phyloP scores from a whole-genome alignment of 1,284 basidiomycete species.

The Termitomyces sp. region DNA sequence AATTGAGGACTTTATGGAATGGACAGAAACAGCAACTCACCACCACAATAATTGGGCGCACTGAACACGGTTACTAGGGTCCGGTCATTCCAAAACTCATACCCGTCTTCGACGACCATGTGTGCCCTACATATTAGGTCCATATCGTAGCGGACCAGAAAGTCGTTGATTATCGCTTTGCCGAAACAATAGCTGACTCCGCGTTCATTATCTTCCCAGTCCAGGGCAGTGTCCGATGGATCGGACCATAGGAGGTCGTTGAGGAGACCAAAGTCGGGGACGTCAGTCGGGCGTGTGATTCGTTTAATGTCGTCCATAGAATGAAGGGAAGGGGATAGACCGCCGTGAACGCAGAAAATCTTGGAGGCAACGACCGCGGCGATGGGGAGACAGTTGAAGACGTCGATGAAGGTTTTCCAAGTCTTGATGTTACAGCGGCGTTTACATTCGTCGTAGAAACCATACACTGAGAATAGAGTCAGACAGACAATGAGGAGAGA shows the following conservation, averaged over 20 bases:
- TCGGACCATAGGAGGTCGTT: slow-evolving; percentile 99
- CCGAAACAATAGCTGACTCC: slow-evolving; percentile 99
- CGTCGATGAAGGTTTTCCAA: slow-evolving; percentile 99
- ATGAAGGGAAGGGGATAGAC: slow-evolving; percentile 94
- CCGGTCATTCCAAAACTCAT: slow-evolving; percentile 99
- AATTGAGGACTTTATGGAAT: slow-evolving; percentile 9
- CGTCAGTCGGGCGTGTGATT: slow-evolving; percentile 97
- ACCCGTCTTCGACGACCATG: slow-evolving; percentile 99
- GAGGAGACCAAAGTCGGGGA: slow-evolving; percentile 97
- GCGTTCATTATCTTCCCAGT: slow-evolving; percentile 99
- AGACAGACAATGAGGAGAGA: slow-evolving; percentile 10
- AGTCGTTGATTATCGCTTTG: slow-evolving; percentile 95
- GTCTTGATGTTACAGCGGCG: slow-evolving; percentile 99
- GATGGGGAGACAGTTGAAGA: slow-evolving; percentile 98
- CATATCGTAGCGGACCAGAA: slow-evolving; percentile 92
- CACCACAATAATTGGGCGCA: slow-evolving; percentile 96
- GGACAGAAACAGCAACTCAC: slow-evolving; percentile 44
- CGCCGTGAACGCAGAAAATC: slow-evolving; percentile 99
- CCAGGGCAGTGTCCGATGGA: slow-evolving; percentile 94
- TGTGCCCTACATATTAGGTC: slow-evolving; percentile 99
- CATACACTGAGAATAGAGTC: slow-evolving; percentile 70
- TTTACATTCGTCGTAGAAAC: slow-evolving; percentile 99
- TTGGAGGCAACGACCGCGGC: slow-evolving; percentile 98
- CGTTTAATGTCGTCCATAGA: slow-evolving; percentile 99
- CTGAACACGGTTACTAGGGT: slow-evolving; percentile 98